A percentile compares a stretch with the other conserved stretches of the same genome.
These are phyloP conservation scores for Hericium rajendrae DNA, from an alignment of 768 basidiomycete species.

Conservation along the genomic window DNA sequence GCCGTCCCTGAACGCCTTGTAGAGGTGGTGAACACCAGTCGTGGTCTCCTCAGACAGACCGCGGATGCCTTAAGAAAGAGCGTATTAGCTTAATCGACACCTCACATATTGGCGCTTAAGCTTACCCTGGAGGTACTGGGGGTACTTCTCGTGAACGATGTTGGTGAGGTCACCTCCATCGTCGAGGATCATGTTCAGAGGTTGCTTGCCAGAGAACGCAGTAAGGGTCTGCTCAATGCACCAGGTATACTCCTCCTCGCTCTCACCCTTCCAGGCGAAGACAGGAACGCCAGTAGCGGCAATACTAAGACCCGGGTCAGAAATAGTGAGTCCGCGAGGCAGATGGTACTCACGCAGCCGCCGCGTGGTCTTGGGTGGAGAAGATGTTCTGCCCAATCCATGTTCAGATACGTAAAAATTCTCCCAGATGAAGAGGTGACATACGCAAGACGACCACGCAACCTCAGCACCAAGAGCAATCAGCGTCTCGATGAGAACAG, in stretches of 20 bases:
- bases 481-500: slow-evolving; percentile 97
- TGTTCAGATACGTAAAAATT: not conserved
- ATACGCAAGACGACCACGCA: slow-evolving; percentile 94
- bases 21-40: slow-evolving; percentile 98
- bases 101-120: not conserved
- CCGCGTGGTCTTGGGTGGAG: slow-evolving; percentile 99
- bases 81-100: not conserved
- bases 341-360: slow-evolving; percentile 66
- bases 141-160: slow-evolving; percentile 93
- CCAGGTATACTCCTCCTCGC: slow-evolving; percentile 97
- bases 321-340: not conserved
- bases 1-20: slow-evolving; percentile 95
- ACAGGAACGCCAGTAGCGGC: slow-evolving; percentile 98
- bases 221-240: slow-evolving; percentile 93
- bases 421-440: slow-evolving; percentile 20
- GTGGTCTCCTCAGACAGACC: slow-evolving; percentile 99
- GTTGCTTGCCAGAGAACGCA: slow-evolving; percentile 76
- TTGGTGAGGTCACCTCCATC: slow-evolving; percentile 96
- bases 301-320: slow-evolving; percentile 41
- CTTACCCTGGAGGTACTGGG: slow-evolving; percentile 74
- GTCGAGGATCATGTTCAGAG: slow-evolving; percentile 98
- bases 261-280: slow-evolving; percentile 99
- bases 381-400: slow-evolving; percentile 80
- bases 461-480: slow-evolving; percentile 94
- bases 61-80: slow-evolving; percentile 51